Conservation (phyloP, 2,329 filamentous ascomycete genomes). For the Aspergillus aculeatus region DNA sequence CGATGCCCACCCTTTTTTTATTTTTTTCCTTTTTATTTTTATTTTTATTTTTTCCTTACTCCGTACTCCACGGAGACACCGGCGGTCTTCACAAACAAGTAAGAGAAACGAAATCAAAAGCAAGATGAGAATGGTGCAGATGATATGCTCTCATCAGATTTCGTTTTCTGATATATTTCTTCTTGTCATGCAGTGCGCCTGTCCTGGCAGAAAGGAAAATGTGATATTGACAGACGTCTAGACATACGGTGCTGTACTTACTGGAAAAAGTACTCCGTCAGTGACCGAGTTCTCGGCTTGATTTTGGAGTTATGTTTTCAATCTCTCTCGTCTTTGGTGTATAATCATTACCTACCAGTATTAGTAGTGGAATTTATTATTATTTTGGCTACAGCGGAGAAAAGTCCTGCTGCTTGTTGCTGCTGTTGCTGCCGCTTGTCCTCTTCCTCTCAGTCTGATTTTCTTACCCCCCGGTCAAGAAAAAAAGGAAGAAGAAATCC, state of each 20-base stretch:
- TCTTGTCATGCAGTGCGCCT: neutral
- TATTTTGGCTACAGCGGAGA: conserved; percentile 12
- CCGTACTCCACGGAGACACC: neutral
- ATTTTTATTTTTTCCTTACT: neutral
- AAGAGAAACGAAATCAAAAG: neutral
- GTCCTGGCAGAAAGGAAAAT: neutral
- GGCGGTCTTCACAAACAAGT: neutral
- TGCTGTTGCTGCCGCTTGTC: neutral
- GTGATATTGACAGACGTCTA: neutral
- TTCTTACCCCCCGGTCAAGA: conserved; percentile 21
- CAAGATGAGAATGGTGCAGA: neutral
- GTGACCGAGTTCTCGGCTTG: no score
- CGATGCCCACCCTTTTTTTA: conserved; percentile 13
- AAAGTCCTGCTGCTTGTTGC: neutral
- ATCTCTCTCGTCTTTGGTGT: neutral
- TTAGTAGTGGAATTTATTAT: conserved; percentile 8
- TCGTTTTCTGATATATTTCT: neutral
- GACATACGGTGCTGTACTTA: no score
- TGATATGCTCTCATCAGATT: neutral
- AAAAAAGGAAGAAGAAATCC: conserved; percentile 19
- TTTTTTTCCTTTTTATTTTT: neutral
- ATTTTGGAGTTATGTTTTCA: neutral
- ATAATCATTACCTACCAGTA: neutral
- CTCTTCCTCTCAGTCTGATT: neutral
- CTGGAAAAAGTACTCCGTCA: neutral